Base-by-base conservation (phyloP, 441 rosid genomes). In the Croton setiger region DNA sequence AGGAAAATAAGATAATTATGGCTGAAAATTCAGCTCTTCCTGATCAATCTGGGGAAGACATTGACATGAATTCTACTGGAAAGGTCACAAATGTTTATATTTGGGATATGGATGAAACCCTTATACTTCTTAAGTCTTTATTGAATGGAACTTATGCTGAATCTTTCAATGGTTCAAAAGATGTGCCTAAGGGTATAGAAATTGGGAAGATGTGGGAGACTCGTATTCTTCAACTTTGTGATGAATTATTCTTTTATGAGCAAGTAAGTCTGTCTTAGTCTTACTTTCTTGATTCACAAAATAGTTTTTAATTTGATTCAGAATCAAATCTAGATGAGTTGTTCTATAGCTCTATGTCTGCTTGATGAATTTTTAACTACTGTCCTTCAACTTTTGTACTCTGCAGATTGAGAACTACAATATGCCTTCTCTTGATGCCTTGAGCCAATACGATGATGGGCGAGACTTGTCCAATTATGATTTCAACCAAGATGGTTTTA, bases 71-170 rank as follows among this genome's bases (percentile, higher is more conserved):
- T 60, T 66, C 64, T 27, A 27, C 48, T 72, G 74, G 76, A 68
- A 74, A 55, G 61, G 73, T 75, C 35, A 85, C 77, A 64, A 81
- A 83, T 74, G 93, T 90, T 12, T 89, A 85, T 70, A 67, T 90
- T 51, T 93, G 98, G 98, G 97, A 90, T 79, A 87, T 89, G 96
- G 97, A 93, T 69, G 98, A 90, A 82, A 93, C 98, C 63, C 98
- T 93, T 45, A 87, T 93, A 77, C 80, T 93, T 73, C 91, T 93
- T 39, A 89, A 90, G 85, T 89, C 97, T 75, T 80, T 93, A 77
- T 66, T 93, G 68, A 84, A 83, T 64, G 89, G 92, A 51, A 80
- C 83, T 11, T 93, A 87, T 54, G 90, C 96, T 0, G 76, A 83
- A 78, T 77, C 80, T 11, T 88, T 81, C 75, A 66, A 63, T 53